Percentiles rank a stretch among this genome's conserved stretches.
Conservation (phyloP, 2,329 filamentous ascomycete genomes). For the Sclerotinia spermophila region DNA sequence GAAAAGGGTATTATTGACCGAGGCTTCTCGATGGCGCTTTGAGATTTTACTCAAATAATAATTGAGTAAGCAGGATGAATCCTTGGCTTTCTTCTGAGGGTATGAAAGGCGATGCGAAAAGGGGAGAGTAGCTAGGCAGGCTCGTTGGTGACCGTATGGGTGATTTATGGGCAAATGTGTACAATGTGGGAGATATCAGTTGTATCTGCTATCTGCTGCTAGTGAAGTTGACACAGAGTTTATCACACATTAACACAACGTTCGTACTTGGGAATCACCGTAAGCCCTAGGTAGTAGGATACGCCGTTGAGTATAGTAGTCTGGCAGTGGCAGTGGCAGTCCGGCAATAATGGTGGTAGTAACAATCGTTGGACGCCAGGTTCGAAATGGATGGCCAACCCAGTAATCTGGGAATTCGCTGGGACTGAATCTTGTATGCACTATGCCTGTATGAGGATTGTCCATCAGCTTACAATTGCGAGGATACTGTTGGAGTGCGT, state of each 20-base stretch:
- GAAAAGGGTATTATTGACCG: background rate
- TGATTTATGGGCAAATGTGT: background rate
- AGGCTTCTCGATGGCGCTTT: background rate
- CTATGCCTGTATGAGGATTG: background rate
- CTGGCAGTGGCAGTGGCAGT: background rate
- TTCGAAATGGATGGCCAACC: background rate
- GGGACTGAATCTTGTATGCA: background rate
- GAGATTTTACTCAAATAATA: background rate
- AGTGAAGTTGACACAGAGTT: background rate
- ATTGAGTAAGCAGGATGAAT: background rate
- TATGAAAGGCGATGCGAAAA: background rate
- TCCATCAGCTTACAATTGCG: conserved; percentile 9
- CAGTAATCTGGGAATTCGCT: background rate
- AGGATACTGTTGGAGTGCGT: background rate
- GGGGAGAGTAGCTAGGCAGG: background rate
- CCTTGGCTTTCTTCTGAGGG: background rate
- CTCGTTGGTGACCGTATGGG: background rate
- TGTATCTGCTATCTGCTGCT: no score
- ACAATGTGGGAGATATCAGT: background rate
- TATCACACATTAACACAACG: background rate
- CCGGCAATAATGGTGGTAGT: background rate
- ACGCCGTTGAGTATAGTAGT: background rate
- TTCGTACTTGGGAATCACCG: background rate
- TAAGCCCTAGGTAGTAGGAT: background rate
- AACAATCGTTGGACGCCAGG: background rate